Percentiles rank a stretch among this genome's conserved stretches.
Conservation (phyloP, 768 basidiomycete genomes). For the Agaricus bisporus region DNA sequence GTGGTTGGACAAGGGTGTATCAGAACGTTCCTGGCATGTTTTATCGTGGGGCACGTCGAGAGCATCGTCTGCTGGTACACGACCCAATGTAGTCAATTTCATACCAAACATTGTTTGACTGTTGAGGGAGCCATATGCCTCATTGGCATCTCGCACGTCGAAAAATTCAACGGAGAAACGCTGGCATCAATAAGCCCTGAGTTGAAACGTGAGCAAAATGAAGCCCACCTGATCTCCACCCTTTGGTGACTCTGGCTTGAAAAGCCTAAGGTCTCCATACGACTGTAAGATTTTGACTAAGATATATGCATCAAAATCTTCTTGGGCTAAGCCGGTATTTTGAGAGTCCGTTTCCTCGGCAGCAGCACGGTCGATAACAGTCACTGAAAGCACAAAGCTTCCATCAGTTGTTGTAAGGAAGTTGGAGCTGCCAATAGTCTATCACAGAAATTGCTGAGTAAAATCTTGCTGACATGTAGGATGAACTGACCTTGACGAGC, state of each 20-base stretch:
- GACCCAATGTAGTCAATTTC: conserved; percentile 38
- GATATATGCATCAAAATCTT: conserved; percentile 16
- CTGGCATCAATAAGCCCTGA: conserved; percentile 10
- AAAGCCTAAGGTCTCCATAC: conserved; percentile 27
- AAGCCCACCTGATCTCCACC: conserved; percentile 20
- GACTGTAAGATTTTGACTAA: conserved; percentile 19
- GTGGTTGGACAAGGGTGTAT: conserved; percentile 13
- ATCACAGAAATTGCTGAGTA: conserved; percentile 7
- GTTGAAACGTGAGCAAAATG: not conserved
- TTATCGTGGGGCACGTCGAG: conserved; percentile 4
- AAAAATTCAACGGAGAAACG: conserved; percentile 62
- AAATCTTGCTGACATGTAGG: conserved; percentile 10
- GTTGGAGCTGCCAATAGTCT: conserved; percentile 51
- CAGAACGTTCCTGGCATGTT: conserved; percentile 10
- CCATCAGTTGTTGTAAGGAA: conserved; percentile 50
- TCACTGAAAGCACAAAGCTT: conserved; percentile 43
- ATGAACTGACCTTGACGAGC: conserved; percentile 33
- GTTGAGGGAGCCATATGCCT: conserved; percentile 46
- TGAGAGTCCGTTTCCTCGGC: not conserved
- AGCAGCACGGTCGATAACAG: conserved; percentile 14
- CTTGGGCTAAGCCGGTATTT: not conserved
- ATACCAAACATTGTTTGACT: conserved; percentile 45
- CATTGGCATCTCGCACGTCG: conserved; percentile 53
- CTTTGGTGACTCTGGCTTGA: conserved; percentile 18
- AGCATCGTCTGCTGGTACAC: conserved; percentile 12